Evolutionary conservation across 805 yeast genomes (phyloP), one percentile per base, ranked within the genome.

Genomic region (Hanseniaspora singularis): DNA sequence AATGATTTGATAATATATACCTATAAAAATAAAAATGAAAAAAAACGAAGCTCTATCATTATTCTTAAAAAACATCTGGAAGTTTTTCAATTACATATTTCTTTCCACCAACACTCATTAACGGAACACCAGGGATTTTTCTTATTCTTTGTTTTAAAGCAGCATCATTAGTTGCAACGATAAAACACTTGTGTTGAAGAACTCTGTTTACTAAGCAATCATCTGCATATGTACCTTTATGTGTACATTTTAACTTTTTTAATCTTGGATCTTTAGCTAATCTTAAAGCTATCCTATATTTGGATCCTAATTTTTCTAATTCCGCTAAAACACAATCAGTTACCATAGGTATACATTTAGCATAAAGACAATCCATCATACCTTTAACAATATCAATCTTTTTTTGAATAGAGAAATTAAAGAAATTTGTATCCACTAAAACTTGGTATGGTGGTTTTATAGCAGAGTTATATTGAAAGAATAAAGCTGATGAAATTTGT

Each of bases 251-350:
- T 40, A 92, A 69, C 51, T 96, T 72, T 55, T 84, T 74, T 31
- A 92, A 81, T 57, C 97, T 71, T 36, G 96, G 96, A 61, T 92
- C 98, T 54, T 84, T 81, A 19, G 98, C 98, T 58, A 92, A 68
- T 50, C 81, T 78, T 54, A 92, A 70, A 0, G 98, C 98, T 53
- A 92, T 92, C 59, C 97, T 73, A 64, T 83, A 92, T 61, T 81
- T 85, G 24, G 95, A 95, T 0, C 98, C 98, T 50, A 92, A 69
- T 61, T 92, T 92, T 58, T 92, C 98, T 63, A 92, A 70, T 69
- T 92, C 98, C 0, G 98, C 98, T 81, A 92, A 76, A 19, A 92
- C 98, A 68, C 98, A 92, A 64, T 92, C 98, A 2, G 98, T 92
- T 37, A 92, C 80, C 42, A 88, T 75, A 11, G 97, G 97, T 40